Evolutionary conservation across 1,139 yeast species (phyloP).

Genomic region (Maudiozyma humilis): DNA sequence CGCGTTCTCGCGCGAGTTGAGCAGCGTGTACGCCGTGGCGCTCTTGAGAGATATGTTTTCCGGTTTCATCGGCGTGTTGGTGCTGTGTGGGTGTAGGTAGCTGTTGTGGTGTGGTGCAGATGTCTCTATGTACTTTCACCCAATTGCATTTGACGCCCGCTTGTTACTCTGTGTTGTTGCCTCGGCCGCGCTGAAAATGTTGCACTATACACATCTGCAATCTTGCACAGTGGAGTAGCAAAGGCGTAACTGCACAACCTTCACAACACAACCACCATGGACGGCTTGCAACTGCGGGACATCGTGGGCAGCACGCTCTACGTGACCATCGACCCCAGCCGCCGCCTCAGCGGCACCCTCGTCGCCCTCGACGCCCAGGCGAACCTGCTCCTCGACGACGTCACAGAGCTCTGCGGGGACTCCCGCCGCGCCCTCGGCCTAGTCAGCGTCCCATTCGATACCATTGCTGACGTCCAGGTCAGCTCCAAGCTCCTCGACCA

Average conservation of each 20-base stretch:
- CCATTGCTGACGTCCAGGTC: slow-evolving; percentile 18
- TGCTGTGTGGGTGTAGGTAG: not conserved
- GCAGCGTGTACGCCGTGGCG: slow-evolving; percentile 26
- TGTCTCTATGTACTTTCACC: not conserved
- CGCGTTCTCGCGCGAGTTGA: slow-evolving; percentile 25
- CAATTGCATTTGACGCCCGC: no score
- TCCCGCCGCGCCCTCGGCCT: slow-evolving; percentile 20
- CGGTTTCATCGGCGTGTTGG: not conserved
- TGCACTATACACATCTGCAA: not conserved
- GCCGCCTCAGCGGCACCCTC: slow-evolving; percentile 23
- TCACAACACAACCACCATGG: slow-evolving; percentile 10
- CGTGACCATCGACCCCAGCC: slow-evolving; percentile 16
- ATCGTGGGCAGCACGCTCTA: slow-evolving; percentile 22
- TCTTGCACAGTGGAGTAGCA: no score
- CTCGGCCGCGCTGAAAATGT: no score
- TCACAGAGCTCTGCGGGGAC: slow-evolving; percentile 16
- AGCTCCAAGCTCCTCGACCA: not conserved
- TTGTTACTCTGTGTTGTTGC: no score
- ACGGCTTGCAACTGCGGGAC: slow-evolving; percentile 16
- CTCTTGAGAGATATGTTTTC: slow-evolving; percentile 24
- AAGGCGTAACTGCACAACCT: no score
- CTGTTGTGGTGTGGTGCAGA: not conserved
- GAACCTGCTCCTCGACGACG: slow-evolving; percentile 26
- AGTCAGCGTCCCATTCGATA: slow-evolving; percentile 27
- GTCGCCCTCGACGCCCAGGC: slow-evolving; percentile 28